These are phyloP conservation scores for Plantago ovata DNA, from an alignment of 257 asterid species.

Conservation along the genomic window DNA sequence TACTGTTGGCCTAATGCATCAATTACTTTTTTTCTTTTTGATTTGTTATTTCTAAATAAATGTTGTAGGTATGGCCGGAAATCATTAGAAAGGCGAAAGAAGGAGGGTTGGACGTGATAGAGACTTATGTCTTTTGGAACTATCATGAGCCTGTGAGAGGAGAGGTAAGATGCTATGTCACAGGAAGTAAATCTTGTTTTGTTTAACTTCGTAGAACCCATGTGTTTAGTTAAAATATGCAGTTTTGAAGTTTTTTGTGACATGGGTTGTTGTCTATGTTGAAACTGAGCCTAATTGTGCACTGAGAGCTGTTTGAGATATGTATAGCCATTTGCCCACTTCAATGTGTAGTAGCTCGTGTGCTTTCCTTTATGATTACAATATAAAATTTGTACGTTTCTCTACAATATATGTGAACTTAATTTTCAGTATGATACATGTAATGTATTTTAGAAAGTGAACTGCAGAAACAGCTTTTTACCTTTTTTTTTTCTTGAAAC, in stretches of 20 bases:
- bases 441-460: no score
- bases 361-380: no score
- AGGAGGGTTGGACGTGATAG: conserved; percentile 87
- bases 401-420: not conserved
- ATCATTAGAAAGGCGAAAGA: conserved; percentile 65
- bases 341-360: no score
- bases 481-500: no score
- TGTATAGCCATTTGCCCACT: not conserved
- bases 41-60: not conserved
- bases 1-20: conserved; percentile 7
- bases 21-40: not conserved
- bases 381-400: no score
- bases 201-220: not conserved
- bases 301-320: not conserved
- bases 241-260: not conserved
- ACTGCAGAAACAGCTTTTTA: no score
- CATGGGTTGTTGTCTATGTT: not conserved
- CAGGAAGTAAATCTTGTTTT: not conserved
- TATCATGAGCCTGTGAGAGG: conserved; percentile 75
- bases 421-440: no score
- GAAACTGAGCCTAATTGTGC: not conserved
- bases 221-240: not conserved
- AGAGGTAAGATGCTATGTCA: conserved; percentile 37
- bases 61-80: conserved; percentile 67
- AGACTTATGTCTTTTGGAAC: conserved; percentile 85